These are phyloP conservation scores for Bryum argenteum DNA, from an alignment of 225 moss, liverwort and hornwort species.

Conservation along the genomic window DNA sequence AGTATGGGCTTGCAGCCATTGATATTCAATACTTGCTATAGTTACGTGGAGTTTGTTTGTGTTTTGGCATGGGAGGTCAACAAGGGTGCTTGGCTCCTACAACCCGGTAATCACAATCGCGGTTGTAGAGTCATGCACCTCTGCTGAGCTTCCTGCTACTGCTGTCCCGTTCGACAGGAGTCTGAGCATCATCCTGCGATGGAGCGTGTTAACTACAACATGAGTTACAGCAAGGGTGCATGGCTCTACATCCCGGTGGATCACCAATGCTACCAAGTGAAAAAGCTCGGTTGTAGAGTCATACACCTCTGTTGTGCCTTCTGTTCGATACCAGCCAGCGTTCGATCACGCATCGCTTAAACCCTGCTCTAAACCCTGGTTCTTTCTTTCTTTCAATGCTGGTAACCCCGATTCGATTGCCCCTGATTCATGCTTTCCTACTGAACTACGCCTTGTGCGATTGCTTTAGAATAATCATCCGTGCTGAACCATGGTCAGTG, in stretches of 20 bases:
- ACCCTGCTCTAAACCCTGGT: not conserved
- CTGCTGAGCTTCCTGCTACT: conserved; percentile 39
- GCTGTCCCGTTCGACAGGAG: too few species aligned
- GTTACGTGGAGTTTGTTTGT: too few species aligned
- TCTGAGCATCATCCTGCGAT: too few species aligned
- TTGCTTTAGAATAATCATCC: too few species aligned
- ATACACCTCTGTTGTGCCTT: conserved; percentile 47
- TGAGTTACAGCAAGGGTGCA: conserved; percentile 38
- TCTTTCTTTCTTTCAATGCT: too few species aligned
- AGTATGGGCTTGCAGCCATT: too few species aligned
- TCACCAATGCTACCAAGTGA: not conserved
- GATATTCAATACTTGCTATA: too few species aligned
- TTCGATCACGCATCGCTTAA: not conserved
- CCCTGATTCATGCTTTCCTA: too few species aligned
- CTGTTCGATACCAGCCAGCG: conserved; percentile 12
- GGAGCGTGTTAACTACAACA: not conserved
- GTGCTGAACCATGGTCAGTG: too few species aligned
- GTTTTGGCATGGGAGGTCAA: conserved; percentile 28
- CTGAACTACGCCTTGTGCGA: too few species aligned
- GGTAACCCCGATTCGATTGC: too few species aligned
- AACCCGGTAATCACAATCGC: conserved; percentile 28
- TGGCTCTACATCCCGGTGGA: conserved; percentile 36
- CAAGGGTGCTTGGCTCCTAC: conserved; percentile 44
- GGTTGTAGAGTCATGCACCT: conserved; percentile 55
- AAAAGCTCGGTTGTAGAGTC: conserved; percentile 49